Conservation (phyloP, 169 alveolate species). For the Cryptosporidium viatorum region DNA sequence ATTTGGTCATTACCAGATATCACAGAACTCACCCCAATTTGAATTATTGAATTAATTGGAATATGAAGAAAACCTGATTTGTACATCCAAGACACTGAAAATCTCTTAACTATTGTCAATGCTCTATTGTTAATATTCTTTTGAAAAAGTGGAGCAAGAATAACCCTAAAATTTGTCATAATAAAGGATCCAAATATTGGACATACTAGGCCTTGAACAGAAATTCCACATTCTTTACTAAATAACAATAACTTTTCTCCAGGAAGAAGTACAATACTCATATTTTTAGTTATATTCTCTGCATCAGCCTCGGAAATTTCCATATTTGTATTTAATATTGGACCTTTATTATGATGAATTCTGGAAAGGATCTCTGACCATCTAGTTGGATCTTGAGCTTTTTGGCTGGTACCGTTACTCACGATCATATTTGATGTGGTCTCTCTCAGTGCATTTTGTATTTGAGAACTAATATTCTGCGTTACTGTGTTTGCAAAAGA, state of each 20-base stretch:
- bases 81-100: constrained; percentile 35
- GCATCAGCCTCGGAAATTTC: constrained; percentile 26
- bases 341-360: constrained; percentile 1
- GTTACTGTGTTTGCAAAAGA: constrained; percentile 70
- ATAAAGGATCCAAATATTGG: constrained; percentile 45
- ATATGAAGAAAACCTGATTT: constrained; percentile 51
- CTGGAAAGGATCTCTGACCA: constrained; percentile 33
- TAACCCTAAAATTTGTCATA: constrained; percentile 41
- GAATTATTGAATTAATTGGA: constrained; percentile 16
- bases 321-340: not conserved
- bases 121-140: constrained; percentile 15
- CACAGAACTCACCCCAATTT: not conserved
- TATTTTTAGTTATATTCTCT: constrained; percentile 21
- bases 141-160: constrained; percentile 53
- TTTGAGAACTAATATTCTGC: constrained; percentile 68
- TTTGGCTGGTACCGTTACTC: not conserved
- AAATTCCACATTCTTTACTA: constrained; percentile 51
- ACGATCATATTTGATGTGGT: constrained; percentile 47
- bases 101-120: constrained; percentile 8
- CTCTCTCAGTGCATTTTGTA: constrained; percentile 65
- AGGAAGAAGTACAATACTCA: constrained; percentile 36
- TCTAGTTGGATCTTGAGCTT: not conserved
- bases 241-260: constrained; percentile 31
- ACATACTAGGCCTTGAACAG: constrained; percentile 10
- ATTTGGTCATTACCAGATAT: not conserved